A percentile compares a stretch with the other conserved stretches of the same genome.
These are phyloP conservation scores for Metschnikowia lachancei DNA, from an alignment of 805 yeast species.

Conservation along the genomic window DNA sequence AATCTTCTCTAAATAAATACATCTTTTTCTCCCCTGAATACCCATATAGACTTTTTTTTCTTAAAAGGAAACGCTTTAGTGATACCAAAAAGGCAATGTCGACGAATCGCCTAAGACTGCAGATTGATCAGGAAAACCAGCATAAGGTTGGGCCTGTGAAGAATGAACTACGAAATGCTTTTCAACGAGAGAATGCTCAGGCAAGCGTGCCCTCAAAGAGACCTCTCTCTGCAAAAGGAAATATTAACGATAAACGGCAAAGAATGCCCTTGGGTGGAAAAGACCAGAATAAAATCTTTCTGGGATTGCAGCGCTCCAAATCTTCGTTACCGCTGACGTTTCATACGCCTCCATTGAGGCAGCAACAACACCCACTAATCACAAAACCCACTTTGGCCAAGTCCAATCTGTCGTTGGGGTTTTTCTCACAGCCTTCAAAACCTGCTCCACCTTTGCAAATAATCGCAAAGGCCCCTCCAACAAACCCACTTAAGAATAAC, in stretches of 20 bases:
- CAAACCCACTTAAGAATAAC: slow-evolving; percentile 16
- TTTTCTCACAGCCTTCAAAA: slow-evolving; percentile 14
- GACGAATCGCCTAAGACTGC: slow-evolving; percentile 6
- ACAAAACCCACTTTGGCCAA: slow-evolving; percentile 28
- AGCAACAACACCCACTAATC: background rate
- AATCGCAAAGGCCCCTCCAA: slow-evolving; percentile 1
- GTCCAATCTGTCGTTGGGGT: slow-evolving; percentile 40
- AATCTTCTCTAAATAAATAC: background rate
- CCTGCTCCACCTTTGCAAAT: background rate
- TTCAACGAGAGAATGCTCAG: slow-evolving; percentile 7
- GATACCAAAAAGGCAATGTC: slow-evolving; percentile 1
- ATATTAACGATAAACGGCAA: slow-evolving; percentile 21
- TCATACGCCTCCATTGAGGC: slow-evolving; percentile 1
- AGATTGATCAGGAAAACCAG: slow-evolving; percentile 17
- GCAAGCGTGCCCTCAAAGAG: slow-evolving; percentile 8
- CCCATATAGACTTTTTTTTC: background rate
- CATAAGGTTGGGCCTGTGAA: slow-evolving; percentile 10
- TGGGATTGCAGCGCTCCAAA: slow-evolving; percentile 33
- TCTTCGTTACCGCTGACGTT: slow-evolving; percentile 12
- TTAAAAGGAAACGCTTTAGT: background rate
- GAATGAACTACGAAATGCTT: slow-evolving; percentile 10
- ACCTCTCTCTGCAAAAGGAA: slow-evolving; percentile 8
- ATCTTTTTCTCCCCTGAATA: background rate
- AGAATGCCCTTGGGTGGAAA: slow-evolving; percentile 41
- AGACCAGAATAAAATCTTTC: slow-evolving; percentile 30